A percentile compares a stretch with the other conserved stretches of the same genome.
Conservation (phyloP, 345 rosid species). For the Citrus glauca region DNA sequence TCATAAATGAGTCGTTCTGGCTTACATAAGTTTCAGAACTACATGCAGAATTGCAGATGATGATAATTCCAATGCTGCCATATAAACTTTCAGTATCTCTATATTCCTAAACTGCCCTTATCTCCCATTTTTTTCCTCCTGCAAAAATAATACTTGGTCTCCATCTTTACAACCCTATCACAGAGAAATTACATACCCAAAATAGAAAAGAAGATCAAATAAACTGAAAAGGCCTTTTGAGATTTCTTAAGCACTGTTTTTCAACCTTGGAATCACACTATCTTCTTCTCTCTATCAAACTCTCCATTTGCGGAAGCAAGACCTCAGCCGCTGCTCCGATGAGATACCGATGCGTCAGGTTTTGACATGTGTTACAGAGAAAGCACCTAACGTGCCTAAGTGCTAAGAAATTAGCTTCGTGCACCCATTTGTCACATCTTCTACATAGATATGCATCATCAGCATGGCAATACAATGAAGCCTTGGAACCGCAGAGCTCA, state of each 20-base stretch:
- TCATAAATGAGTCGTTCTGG: not conserved
- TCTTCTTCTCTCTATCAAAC: constrained; percentile 24
- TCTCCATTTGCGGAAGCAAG: constrained; percentile 29
- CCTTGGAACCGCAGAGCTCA: constrained; percentile 60
- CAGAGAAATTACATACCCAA: not conserved
- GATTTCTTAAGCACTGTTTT: constrained; percentile 15
- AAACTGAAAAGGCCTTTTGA: constrained; percentile 49
- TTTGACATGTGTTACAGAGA: constrained; percentile 60
- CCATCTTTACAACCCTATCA: no score
- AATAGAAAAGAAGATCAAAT: constrained; percentile 35
- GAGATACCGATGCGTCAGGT: constrained; percentile 52
- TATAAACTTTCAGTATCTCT: not conserved
- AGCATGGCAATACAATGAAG: constrained; percentile 71
- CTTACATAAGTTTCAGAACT: not conserved
- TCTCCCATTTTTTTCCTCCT: not conserved
- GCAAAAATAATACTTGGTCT: no score
- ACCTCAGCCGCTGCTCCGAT: constrained; percentile 47
- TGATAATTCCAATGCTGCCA: not conserved
- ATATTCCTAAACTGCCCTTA: not conserved
- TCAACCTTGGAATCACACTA: constrained; percentile 26
- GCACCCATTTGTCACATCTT: constrained; percentile 71
- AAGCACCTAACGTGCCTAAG: constrained; percentile 70
- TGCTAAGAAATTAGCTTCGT: constrained; percentile 78
- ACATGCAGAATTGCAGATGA: not conserved
- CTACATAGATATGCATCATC: constrained; percentile 71